Evolutionary conservation across 345 rosid species (phyloP), one percentile per base, ranked within the genome.

Genomic region (Euclidium syriacum): DNA sequence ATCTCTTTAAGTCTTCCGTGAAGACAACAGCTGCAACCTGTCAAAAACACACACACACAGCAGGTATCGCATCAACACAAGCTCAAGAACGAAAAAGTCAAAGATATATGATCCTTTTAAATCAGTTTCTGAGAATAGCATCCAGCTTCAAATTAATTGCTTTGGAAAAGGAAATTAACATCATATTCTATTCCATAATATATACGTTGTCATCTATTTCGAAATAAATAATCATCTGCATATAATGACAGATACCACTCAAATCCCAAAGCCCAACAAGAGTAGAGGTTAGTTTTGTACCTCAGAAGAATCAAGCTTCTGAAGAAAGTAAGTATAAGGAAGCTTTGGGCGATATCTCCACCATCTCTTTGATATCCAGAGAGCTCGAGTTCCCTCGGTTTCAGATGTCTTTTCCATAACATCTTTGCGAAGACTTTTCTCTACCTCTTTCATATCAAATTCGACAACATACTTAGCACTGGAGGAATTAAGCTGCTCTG

Each of bases 311-410:
- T 91, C 98, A 60, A 91, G 92, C 72, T 88, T 91, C 52, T 91
- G 87, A 53, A 91, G 96, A 76, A 91, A 86, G 76, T 86, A 91
- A 40, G 90, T 86, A 54, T 91, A 91, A 23, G 96, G 95, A 70
- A 91, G 81, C 71, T 79, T 86, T 43, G 98, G 98, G 70, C 92
- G 96, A 71, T 91, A 91, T 30, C 79, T 83, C 98, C 98, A 91
- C 98, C 98, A 91, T 79, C 98, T 83, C 78, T 91, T 91, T 27
- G 98, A 80, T 77, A 91, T 91, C 98, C 98, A 91, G 23, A 84
- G 81, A 55, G 90, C 96, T 72, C 91, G 81, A 11, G 80, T 76
- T 75, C 96, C 90, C 51, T 68, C 80, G 16, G 87, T 66, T 62
- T 78, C 82, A n/a, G 81, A 62, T 53, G 66, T 71, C 76, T 73